A percentile compares a stretch with the other conserved stretches of the same genome.
These are phyloP conservation scores for Gigaspora rosea DNA, from an alignment of 192 early-diverging fungal genomes.

Conservation along the genomic window DNA sequence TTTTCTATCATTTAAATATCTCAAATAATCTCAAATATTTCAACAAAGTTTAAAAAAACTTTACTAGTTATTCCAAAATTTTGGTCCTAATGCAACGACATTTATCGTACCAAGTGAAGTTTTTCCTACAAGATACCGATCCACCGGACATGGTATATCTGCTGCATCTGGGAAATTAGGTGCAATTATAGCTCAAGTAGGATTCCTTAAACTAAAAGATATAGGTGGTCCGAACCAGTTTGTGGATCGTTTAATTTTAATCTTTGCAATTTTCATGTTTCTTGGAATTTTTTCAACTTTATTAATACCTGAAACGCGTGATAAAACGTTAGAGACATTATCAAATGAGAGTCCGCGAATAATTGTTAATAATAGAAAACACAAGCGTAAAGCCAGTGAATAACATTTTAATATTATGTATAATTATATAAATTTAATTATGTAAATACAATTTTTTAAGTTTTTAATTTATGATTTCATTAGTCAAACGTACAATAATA, in stretches of 20 bases:
- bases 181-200: slow-evolving; percentile 74
- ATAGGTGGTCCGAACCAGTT: slow-evolving; percentile 64
- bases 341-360: slow-evolving; percentile 45
- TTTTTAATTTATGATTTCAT: no score
- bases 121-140: slow-evolving; percentile 81
- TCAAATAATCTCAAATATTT: no score
- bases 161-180: slow-evolving; percentile 81
- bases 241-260: slow-evolving; percentile 62
- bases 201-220: slow-evolving; percentile 71
- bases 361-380: slow-evolving; percentile 9
- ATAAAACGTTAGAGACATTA: slow-evolving; percentile 74
- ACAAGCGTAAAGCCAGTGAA: no score
- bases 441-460: no score
- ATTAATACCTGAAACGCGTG: slow-evolving; percentile 78
- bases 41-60: no score
- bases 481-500: no score
- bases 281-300: slow-evolving; percentile 66
- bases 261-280: slow-evolving; percentile 79
- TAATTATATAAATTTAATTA: no score
- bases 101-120: slow-evolving; percentile 83
- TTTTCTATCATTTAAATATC: no score
- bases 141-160: slow-evolving; percentile 79
- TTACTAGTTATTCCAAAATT: slow-evolving; percentile 80
- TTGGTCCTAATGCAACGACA: slow-evolving; percentile 93
- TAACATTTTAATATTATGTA: no score